These are phyloP conservation scores for Fusarium sp. DNA, from an alignment of 2,329 filamentous ascomycete genomes.

Conservation along the genomic window DNA sequence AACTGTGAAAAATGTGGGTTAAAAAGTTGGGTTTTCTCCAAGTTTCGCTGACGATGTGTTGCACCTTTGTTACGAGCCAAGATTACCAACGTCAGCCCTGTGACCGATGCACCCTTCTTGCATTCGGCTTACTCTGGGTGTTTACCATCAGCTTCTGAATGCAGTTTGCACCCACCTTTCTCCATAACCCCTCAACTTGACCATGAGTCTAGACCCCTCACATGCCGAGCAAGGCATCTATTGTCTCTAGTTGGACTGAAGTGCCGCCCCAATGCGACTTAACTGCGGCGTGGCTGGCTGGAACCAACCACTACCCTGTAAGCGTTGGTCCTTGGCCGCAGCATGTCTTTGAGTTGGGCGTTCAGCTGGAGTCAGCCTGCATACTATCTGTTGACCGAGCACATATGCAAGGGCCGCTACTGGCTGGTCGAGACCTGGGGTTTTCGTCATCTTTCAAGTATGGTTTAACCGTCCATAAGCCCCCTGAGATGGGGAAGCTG, in stretches of 20 bases:
- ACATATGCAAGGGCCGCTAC: not conserved
- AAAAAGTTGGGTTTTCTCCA: not conserved
- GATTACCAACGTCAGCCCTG: not conserved
- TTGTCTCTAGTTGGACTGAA: not conserved
- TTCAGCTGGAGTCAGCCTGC: constrained; percentile 8
- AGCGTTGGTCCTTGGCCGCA: not conserved
- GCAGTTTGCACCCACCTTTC: not conserved
- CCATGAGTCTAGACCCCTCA: not conserved
- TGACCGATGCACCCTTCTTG: not conserved
- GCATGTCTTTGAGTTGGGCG: not conserved
- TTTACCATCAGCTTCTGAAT: not conserved
- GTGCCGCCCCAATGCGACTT: not conserved
- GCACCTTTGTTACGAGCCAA: not conserved
- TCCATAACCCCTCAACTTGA: not conserved
- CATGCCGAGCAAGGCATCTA: not conserved
- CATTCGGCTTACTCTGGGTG: not conserved
- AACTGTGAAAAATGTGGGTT: not conserved
- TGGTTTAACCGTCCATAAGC: not conserved
- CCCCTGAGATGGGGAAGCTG: not conserved
- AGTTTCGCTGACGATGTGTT: not conserved
- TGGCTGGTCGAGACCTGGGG: not conserved
- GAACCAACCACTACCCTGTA: not conserved
- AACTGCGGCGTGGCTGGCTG: constrained; percentile 5
- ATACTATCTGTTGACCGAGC: not conserved
- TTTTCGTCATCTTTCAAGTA: not conserved